These are phyloP conservation scores for Fusarium sp. DNA, from an alignment of 2,329 filamentous ascomycete species.

Conservation along the genomic window DNA sequence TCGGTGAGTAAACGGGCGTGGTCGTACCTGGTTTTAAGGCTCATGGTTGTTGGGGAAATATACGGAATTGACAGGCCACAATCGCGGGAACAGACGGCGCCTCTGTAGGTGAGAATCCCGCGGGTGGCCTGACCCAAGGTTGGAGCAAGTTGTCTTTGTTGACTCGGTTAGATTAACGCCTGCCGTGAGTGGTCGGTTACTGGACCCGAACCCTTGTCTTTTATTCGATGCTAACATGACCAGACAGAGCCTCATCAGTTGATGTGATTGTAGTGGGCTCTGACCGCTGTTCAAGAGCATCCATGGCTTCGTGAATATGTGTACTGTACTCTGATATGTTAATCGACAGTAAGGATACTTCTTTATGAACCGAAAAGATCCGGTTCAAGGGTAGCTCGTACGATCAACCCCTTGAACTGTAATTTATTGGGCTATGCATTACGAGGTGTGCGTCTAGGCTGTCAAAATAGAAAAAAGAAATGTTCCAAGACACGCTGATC, in stretches of 20 bases:
- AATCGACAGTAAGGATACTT: not conserved
- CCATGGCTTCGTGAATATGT: not conserved
- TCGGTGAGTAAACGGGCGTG: not conserved
- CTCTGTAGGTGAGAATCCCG: slow-evolving; percentile 3
- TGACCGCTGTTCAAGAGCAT: slow-evolving; percentile 18
- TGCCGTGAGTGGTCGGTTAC: slow-evolving; percentile 15
- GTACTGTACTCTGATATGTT: not conserved
- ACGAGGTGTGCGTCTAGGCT: slow-evolving; percentile 22
- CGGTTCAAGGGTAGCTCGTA: slow-evolving; percentile 33
- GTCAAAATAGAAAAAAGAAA: not conserved
- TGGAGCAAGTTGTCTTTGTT: slow-evolving; percentile 14
- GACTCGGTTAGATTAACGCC: slow-evolving; percentile 18
- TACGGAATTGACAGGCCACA: slow-evolving; percentile 28
- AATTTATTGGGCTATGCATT: slow-evolving; percentile 5
- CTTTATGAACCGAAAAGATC: slow-evolving; percentile 23
- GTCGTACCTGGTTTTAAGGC: slow-evolving; percentile 12
- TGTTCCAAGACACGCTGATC: slow-evolving; percentile 11
- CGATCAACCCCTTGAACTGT: slow-evolving; percentile 17
- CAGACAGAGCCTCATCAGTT: slow-evolving; percentile 37
- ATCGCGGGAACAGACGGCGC: slow-evolving; percentile 31
- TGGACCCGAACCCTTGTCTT: slow-evolving; percentile 21
- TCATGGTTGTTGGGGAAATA: slow-evolving; percentile 20
- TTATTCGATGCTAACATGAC: slow-evolving; percentile 8
- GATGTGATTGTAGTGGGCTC: not conserved
- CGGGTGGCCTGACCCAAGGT: slow-evolving; percentile 32